phyloP scores from a whole-genome alignment of 1,284 basidiomycete genomes.

The Leccinum pachyderme region DNA sequence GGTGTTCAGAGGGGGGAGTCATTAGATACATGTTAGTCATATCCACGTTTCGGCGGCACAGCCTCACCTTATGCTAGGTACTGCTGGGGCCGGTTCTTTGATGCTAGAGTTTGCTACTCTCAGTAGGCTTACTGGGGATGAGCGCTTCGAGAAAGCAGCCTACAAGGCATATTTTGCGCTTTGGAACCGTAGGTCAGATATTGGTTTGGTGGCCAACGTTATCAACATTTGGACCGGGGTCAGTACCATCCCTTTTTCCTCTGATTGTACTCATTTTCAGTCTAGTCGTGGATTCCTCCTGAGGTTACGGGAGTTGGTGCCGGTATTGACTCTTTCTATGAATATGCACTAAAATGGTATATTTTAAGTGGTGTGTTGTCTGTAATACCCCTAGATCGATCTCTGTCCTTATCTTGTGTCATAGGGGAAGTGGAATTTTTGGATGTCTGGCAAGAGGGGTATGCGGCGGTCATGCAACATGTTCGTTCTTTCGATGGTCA shows the following conservation, averaged over 20 bases:
- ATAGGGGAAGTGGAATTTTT: conserved; percentile 84
- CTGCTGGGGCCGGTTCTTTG: conserved; percentile 89
- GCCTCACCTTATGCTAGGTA: conserved; percentile 49
- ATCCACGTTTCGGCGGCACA: neutral
- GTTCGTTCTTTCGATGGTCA: conserved; percentile 80
- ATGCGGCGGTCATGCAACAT: conserved; percentile 86
- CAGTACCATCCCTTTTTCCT: conserved; percentile 30
- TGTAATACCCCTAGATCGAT: neutral
- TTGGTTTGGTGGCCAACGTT: conserved; percentile 85
- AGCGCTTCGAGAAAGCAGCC: conserved; percentile 81
- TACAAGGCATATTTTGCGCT: conserved; percentile 86
- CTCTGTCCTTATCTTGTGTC: conserved; percentile 5
- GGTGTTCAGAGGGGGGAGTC: conserved; percentile 69
- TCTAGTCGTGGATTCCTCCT: conserved; percentile 66
- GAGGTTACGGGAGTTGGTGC: conserved; percentile 84
- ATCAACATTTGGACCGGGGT: conserved; percentile 81
- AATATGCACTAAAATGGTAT: conserved; percentile 89
- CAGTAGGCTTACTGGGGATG: conserved; percentile 84
- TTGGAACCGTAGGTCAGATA: conserved; percentile 84
- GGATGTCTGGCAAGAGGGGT: conserved; percentile 91
- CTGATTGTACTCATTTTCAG: conserved; percentile 3
- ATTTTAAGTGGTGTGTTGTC: conserved; percentile 73
- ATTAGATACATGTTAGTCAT: conserved; percentile 72
- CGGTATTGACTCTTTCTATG: conserved; percentile 91
- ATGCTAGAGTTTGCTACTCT: conserved; percentile 91